These are phyloP conservation scores for Gossypium aridum DNA, from an alignment of 441 rosid genomes.

Conservation along the genomic window DNA sequence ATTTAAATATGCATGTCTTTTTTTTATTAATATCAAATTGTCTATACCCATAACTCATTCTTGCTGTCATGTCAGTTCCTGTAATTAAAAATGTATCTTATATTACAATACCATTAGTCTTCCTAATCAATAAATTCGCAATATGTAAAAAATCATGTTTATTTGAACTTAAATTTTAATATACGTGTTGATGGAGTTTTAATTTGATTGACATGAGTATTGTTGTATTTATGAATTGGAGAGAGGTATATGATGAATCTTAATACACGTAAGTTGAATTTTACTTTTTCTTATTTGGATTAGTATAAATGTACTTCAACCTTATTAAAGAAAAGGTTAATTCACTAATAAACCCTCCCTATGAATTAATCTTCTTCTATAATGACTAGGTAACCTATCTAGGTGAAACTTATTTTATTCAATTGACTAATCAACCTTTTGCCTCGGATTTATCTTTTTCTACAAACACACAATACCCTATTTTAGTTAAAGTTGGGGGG, in stretches of 20 bases:
- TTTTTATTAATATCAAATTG: background rate
- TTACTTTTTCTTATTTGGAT: too few relatives aligned
- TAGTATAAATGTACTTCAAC: too few relatives aligned
- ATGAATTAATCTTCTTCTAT: background rate
- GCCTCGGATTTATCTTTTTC: background rate
- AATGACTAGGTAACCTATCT: too few relatives aligned
- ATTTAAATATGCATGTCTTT: background rate
- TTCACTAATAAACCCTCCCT: background rate
- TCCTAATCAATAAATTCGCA: background rate
- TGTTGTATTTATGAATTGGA: too few relatives aligned
- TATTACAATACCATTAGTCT: background rate
- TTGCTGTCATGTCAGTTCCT: constrained; percentile 2
- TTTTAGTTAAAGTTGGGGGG: background rate
- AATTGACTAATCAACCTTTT: background rate
- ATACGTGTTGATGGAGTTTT: too few relatives aligned
- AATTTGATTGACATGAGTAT: too few relatives aligned
- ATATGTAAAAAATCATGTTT: background rate
- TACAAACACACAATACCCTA: background rate
- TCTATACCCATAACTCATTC: background rate
- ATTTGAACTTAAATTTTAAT: too few relatives aligned
- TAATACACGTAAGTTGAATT: too few relatives aligned
- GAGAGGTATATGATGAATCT: too few relatives aligned
- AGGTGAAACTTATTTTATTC: background rate
- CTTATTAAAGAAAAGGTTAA: too few relatives aligned
- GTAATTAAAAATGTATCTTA: background rate